Base-by-base conservation (phyloP, 371 early-diverging fungal species). In the Mucor mucedo region DNA sequence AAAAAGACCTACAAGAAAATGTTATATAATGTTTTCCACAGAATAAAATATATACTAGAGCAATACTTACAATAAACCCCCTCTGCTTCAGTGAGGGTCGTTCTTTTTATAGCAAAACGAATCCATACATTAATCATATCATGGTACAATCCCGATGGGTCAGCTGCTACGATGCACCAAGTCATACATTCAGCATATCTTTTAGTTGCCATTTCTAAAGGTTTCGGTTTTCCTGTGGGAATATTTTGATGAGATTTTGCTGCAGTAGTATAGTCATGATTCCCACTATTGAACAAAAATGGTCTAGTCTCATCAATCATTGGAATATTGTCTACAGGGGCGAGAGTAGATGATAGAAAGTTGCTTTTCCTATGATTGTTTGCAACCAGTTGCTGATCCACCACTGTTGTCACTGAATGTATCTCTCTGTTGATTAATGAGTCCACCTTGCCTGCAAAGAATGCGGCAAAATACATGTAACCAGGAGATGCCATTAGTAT, bases 51-150 rank as follows among this genome's bases (percentile, higher is more conserved):
- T 30, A 30, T 10, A n/a, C 0, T 7, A 8, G 16, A 1, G 56
- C 5, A 14, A 27, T 2, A 63, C 72, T 70, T 66, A 75, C 87
- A 83, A 63, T 79, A 86, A 11, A 84, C 80, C 32, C 83, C 80
- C 62, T 81, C 83, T 2, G 80, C 79, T 45, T 75, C 79, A 48
- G 76, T 77, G 28, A 84, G 63, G 5, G 78, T 73, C 3, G 85
- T 84, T 38, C 56, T 77, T 49, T 77, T 84, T 10, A 82, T 74
- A 9, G 77, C 82, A 7, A 79, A 63, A n/a, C 80, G 74, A 38
- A 86, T 69, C 84, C 84, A 86, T 38, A 81, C 70, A 62, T 84
- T 84, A 30, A 81, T 53, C 84, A 84, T 84, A 4, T 83, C 83
- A 30, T 80, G 74, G 62, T 75, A 86, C 6, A 82, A 60, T 21